Conservation (phyloP, 352 stramenopile species). For the Pythium sp. region DNA sequence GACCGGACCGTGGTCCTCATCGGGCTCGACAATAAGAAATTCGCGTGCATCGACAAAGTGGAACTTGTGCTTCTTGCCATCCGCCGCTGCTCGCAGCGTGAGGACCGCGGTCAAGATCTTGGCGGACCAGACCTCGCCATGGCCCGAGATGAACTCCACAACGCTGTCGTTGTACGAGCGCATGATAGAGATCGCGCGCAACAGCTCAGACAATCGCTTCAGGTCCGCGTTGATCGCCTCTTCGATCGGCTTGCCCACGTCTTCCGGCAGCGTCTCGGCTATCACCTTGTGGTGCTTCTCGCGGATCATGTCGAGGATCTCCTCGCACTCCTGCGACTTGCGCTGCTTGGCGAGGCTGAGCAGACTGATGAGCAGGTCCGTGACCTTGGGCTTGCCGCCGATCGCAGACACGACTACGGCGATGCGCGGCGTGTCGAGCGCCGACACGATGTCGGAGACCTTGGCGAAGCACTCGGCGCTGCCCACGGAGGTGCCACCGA, state of each 20-base stretch:
- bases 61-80: constrained; percentile 69
- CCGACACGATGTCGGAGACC: constrained; percentile 68
- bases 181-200: constrained; percentile 88
- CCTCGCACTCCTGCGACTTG: constrained; percentile 64
- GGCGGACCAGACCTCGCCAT: constrained; percentile 95
- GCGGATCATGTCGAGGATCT: constrained; percentile 66
- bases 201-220: constrained; percentile 68
- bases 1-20: constrained; percentile 73
- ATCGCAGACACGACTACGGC: constrained; percentile 94
- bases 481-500: constrained; percentile 94
- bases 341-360: constrained; percentile 87
- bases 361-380: constrained; percentile 92
- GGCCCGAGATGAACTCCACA: constrained; percentile 93
- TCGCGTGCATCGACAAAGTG: constrained; percentile 92
- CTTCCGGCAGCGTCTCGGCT: constrained; percentile 43
- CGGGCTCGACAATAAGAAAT: constrained; percentile 78
- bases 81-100: constrained; percentile 32
- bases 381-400: constrained; percentile 95
- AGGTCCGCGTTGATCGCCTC: constrained; percentile 62
- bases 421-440: constrained; percentile 43
- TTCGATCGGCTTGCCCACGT: constrained; percentile 54
- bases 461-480: constrained; percentile 90
- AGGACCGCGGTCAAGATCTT: constrained; percentile 88
- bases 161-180: constrained; percentile 83
- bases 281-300: constrained; percentile 83